A percentile compares a stretch with the other conserved stretches of the same genome.
Evolutionary conservation across 1,139 yeast species (phyloP).

Genomic region (Yamadazyma sp.): DNA sequence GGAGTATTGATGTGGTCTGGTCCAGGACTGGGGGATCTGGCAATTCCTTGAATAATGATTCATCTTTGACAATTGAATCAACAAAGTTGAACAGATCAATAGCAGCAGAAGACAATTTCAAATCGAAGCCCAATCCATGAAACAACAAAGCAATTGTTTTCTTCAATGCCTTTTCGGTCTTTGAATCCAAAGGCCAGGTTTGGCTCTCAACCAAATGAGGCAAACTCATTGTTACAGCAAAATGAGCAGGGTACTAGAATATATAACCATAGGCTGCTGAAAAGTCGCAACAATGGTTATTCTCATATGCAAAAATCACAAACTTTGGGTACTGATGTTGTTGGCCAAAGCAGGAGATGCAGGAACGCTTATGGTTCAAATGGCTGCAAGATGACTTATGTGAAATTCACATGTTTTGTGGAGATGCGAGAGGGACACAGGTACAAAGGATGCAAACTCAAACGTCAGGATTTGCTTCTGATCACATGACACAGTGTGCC

Average conservation of each 20-base stretch:
- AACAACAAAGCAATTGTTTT: conserved; percentile 73
- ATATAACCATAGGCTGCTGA: neutral
- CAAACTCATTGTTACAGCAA: neutral
- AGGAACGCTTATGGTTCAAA: no score
- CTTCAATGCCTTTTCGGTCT: conserved; percentile 57
- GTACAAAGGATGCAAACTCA: no score
- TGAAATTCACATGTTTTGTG: no score
- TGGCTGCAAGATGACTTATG: no score
- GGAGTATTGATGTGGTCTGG: conserved; percentile 14
- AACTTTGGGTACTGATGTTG: no score
- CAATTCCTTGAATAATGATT: conserved; percentile 6
- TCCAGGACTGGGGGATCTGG: conserved; percentile 9
- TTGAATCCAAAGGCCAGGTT: conserved; percentile 32
- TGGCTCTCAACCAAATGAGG: neutral
- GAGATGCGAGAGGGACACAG: no score
- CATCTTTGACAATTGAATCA: conserved; percentile 13
- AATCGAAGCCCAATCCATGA: conserved; percentile 59
- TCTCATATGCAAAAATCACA: conserved; percentile 3
- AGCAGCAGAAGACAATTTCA: conserved; percentile 30
- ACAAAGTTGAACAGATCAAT: conserved; percentile 12
- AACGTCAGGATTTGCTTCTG: no score
- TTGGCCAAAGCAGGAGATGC: no score
- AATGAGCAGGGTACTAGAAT: neutral
- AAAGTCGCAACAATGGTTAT: neutral
- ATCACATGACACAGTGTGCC: no score